Conservation (phyloP, 148 eudicot species). For the Rhododendron ferrugineum region DNA sequence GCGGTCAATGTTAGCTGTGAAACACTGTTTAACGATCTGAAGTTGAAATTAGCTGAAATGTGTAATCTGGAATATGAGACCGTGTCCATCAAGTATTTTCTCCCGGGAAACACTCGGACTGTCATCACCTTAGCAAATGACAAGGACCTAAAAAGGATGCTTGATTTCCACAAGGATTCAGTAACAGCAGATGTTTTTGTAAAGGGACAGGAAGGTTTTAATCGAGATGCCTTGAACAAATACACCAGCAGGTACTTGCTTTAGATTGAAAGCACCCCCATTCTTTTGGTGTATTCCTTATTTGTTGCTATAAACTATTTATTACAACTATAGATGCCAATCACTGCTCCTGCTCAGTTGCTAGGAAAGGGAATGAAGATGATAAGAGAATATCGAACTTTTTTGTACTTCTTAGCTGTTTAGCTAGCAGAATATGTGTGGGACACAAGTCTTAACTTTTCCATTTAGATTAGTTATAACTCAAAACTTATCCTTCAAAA, state of each 20-base stretch:
- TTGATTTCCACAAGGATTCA: constrained; percentile 43
- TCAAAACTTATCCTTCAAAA: background rate
- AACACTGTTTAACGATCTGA: constrained; percentile 42
- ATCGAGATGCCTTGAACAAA: constrained; percentile 19
- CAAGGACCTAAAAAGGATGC: constrained; percentile 49
- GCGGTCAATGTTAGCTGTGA: constrained; percentile 42
- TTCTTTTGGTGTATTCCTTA: background rate
- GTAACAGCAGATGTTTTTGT: constrained; percentile 51
- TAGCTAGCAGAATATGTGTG: background rate
- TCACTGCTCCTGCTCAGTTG: background rate
- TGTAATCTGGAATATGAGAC: constrained; percentile 34
- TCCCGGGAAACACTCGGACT: constrained; percentile 47
- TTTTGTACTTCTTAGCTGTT: background rate
- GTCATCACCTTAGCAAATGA: constrained; percentile 43
- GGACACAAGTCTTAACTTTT: background rate
- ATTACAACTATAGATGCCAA: background rate
- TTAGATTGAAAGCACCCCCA: constrained; percentile 2
- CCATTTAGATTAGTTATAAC: background rate
- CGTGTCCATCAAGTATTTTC: constrained; percentile 44
- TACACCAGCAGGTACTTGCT: constrained; percentile 21
- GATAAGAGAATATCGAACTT: background rate
- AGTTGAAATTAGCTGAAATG: constrained; percentile 46
- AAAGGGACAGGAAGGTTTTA: constrained; percentile 37
- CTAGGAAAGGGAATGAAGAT: background rate
- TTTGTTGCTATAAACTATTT: background rate